Base-by-base conservation (phyloP, 805 yeast species). In the Metschnikowia koreensis region DNA sequence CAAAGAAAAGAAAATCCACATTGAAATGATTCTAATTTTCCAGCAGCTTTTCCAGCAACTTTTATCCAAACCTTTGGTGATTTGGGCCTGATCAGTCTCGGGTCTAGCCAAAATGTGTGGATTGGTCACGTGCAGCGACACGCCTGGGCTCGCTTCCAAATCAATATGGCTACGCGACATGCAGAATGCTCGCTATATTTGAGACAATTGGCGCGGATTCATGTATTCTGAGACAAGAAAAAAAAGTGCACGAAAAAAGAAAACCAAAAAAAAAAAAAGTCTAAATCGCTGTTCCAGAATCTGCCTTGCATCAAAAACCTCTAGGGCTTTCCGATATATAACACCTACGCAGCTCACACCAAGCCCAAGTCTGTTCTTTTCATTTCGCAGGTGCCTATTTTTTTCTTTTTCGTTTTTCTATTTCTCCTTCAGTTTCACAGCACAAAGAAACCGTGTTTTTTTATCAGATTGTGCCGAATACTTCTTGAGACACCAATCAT, bases 201-300 rank as follows among this genome's bases (percentile, higher is more conserved):
- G 47, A 48, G 51, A 48, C 51, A 48, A 40, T 31, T 42, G 8
- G 46, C 15, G 48, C 48, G 48, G 45, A 12, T 16, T 13, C 29
- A 41, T 41, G 45, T 44, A 38, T 38, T 22, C 22, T 16, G n/a
- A 13, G 42, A 26, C 40, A 16, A 28, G 16, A 39, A 37, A 47
- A 47, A 47, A 47, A n/a, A n/a, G n/a, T n/a, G n/a, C n/a, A n/a
- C n/a, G n/a, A 42, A 16, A n/a, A 27, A 9, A 22, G 38, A 15
- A 31, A 45, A n/a, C n/a, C n/a, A 45, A 38, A 45, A 27, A 40
- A 40, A 40, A 40, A 40, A 40, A 33, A 40, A 40, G 28, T 29
- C 28, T 12, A 29, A 27, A 11, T 7, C 33, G 33, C 26, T 39
- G 29, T 39, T 39, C 41, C 41, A 39, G 41, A 39, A 39, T 26